These are phyloP conservation scores for Salix dunnii DNA, from an alignment of 345 rosid species.

Conservation along the genomic window DNA sequence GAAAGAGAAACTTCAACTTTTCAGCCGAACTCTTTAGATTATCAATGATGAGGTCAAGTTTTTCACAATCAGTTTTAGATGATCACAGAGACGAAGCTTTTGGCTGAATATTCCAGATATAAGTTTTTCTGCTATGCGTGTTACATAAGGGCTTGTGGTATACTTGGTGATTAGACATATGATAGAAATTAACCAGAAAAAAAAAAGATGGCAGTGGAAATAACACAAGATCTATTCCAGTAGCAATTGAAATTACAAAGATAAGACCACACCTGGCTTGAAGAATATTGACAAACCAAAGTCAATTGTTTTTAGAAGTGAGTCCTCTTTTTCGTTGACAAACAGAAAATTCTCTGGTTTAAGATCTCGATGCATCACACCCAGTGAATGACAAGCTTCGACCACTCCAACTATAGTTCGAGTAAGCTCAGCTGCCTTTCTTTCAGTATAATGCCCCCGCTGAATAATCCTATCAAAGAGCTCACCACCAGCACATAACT, in stretches of 20 bases:
- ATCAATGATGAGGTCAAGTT: too few species aligned
- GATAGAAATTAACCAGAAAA: not conserved
- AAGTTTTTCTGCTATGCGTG: not conserved
- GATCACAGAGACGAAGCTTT: not conserved
- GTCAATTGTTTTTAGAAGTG: conserved; percentile 31
- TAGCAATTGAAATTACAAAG: not conserved
- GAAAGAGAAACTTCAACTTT: not conserved
- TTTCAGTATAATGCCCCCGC: conserved; percentile 27
- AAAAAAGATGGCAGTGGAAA: not conserved
- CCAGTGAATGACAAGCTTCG: conserved; percentile 26
- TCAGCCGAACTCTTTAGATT: not conserved
- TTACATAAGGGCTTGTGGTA: not conserved
- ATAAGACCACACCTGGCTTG: conserved; percentile 22
- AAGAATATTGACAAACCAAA: conserved; percentile 29
- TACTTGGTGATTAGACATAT: not conserved
- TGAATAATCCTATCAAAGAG: conserved; percentile 32
- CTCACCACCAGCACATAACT: conserved; percentile 31
- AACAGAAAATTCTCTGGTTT: conserved; percentile 30
- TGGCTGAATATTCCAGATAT: not conserved
- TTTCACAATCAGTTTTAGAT: too few species aligned
- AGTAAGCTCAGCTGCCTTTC: conserved; percentile 33
- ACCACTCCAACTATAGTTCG: conserved; percentile 29
- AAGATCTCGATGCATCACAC: conserved; percentile 32
- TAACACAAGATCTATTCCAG: not conserved
- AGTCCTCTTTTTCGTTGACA: conserved; percentile 17